A percentile compares a stretch with the other conserved stretches of the same genome.
Conservation (phyloP, 441 rosid genomes). For the Isatis lusitanica region DNA sequence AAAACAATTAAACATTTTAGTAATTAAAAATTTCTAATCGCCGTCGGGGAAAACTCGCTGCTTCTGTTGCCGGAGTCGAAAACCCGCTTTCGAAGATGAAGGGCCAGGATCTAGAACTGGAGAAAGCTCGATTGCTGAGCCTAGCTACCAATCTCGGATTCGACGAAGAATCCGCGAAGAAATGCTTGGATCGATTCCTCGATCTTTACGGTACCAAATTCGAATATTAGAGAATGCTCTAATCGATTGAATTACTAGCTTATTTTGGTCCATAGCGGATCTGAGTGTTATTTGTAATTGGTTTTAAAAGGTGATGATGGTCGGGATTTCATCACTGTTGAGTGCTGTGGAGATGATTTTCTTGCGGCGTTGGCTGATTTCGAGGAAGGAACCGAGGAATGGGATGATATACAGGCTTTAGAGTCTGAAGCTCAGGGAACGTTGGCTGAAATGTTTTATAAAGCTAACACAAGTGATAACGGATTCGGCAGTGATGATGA, state of each 20-base stretch:
- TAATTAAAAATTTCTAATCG: not conserved
- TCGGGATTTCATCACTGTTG: constrained; percentile 77
- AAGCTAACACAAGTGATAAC: constrained; percentile 24
- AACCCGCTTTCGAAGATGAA: constrained; percentile 35
- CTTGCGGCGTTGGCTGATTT: constrained; percentile 79
- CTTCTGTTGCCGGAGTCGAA: constrained; percentile 8
- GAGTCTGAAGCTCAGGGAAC: constrained; percentile 88
- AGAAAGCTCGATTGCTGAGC: constrained; percentile 76
- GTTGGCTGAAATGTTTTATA: constrained; percentile 56
- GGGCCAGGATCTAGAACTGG: constrained; percentile 51
- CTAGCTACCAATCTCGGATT: constrained; percentile 77
- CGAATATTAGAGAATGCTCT: not conserved
- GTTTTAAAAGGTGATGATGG: constrained; percentile 82
- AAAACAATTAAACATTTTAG: not conserved
- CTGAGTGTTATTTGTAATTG: constrained; percentile 7
- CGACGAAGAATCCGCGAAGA: constrained; percentile 62
- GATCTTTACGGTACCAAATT: constrained; percentile 71
- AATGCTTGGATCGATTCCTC: constrained; percentile 72
- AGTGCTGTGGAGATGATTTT: constrained; percentile 85
- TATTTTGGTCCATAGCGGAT: not conserved
- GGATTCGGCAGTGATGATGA: constrained; percentile 23
- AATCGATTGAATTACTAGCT: not conserved
- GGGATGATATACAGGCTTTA: constrained; percentile 77
- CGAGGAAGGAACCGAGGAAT: constrained; percentile 74
- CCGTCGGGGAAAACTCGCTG: not conserved